Conservation (phyloP, 164 flowering plant genomes). For the grape (Vitis vinifera) region ASM3070453v1 NC_081822.1:2841501-2842000, state of each 20-base stretch:
- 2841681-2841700: too few relatives aligned
- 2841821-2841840: slow-evolving; percentile 99
- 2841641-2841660: too few relatives aligned
- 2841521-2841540: too few relatives aligned
- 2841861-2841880: slow-evolving; percentile 98
- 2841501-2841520: too few relatives aligned
- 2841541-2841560: too few relatives aligned
- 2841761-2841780: neutral
- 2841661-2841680: too few relatives aligned
- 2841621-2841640: too few relatives aligned
- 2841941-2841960: slow-evolving; percentile 50
- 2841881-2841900: slow-evolving; percentile 90
- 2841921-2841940: slow-evolving; percentile 97
- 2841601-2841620: too few relatives aligned
- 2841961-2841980: neutral
- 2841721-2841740: neutral
- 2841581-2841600: too few relatives aligned
- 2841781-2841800: slow-evolving; percentile 8
- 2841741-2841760: neutral
- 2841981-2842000: neutral
- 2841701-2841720: too few relatives aligned
- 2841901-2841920: slow-evolving; percentile 87
- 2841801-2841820: slow-evolving; percentile 32
- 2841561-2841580: too few relatives aligned
- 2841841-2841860: slow-evolving; percentile 98